Conservation (phyloP, 2,329 filamentous ascomycete species). For the Karstenula rhodostoma region DNA sequence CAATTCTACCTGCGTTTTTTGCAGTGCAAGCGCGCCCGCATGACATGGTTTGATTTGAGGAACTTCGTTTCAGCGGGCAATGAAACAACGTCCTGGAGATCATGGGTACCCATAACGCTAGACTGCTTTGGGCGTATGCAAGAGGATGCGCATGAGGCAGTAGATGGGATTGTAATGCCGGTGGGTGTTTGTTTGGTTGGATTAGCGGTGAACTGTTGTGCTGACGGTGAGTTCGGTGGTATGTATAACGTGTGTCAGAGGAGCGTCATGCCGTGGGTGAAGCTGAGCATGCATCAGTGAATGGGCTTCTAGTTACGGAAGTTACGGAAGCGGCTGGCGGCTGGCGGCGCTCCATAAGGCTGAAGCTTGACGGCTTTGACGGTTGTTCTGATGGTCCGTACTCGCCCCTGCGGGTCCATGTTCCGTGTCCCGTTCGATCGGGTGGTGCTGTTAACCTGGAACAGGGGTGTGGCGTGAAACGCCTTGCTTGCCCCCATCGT, state of each 20-base stretch:
- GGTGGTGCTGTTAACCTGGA: neutral
- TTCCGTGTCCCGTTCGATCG: neutral
- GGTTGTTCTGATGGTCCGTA: neutral
- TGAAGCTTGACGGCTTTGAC: neutral
- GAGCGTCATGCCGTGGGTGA: no score
- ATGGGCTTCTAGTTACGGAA: no score
- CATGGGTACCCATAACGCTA: slow-evolving; percentile 21
- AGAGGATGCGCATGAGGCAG: neutral
- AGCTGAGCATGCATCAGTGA: no score
- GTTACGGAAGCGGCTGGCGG: no score
- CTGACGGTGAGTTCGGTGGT: no score
- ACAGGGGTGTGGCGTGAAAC: neutral
- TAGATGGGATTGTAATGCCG: neutral
- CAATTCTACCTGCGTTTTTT: neutral
- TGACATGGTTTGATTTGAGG: slow-evolving; percentile 12
- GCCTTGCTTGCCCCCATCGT: neutral
- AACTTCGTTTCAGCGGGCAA: slow-evolving; percentile 24
- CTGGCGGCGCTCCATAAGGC: neutral
- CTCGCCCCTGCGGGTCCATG: neutral
- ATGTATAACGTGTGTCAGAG: no score
- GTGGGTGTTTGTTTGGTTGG: neutral
- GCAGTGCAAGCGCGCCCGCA: neutral
- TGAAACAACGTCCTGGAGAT: slow-evolving; percentile 38
- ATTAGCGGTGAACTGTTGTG: neutral
- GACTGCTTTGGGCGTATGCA: neutral